Percentiles rank a stretch among this genome's conserved stretches.
Conservation (phyloP, 495 filamentous ascomycete species). For the Annulohypoxylon moriforme region DNA sequence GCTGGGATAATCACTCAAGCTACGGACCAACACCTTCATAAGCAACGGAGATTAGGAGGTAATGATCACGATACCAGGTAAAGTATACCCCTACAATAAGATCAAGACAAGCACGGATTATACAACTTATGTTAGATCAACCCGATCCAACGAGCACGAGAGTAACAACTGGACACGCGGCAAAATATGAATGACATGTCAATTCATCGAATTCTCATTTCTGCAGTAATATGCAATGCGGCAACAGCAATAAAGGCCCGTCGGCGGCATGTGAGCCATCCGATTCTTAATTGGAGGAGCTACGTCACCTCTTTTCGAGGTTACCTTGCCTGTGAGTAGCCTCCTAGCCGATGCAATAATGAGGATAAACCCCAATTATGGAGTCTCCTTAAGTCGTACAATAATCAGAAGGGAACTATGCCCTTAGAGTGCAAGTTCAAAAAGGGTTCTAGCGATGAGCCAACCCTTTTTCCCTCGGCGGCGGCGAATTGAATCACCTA, state of each 20-base stretch:
- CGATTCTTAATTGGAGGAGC: neutral
- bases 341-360: slow-evolving; percentile 7
- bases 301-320: neutral
- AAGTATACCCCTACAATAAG: too few relatives aligned
- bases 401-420: slow-evolving; percentile 24
- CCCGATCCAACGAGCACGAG: neutral
- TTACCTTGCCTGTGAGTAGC: slow-evolving; percentile 5
- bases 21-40: too few relatives aligned
- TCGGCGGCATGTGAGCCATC: slow-evolving; percentile 1
- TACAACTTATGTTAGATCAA: neutral
- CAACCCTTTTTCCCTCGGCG: neutral
- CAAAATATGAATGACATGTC: neutral
- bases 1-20: too few relatives aligned
- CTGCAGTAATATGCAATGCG: slow-evolving; percentile 1
- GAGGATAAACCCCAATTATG: neutral
- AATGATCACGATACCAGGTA: neutral
- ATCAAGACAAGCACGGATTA: too few relatives aligned
- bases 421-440: slow-evolving; percentile 20
- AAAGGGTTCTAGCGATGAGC: neutral
- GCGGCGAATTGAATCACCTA: neutral
- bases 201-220: slow-evolving; percentile 15
- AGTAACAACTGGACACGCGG: neutral
- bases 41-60: neutral
- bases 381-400: slow-evolving; percentile 1
- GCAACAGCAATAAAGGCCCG: slow-evolving; percentile 3